A percentile compares a stretch with the other conserved stretches of the same genome.
These are phyloP conservation scores for Lolium multiflorum DNA, from an alignment of 176 grass and related monocot genomes.

Conservation along the genomic window DNA sequence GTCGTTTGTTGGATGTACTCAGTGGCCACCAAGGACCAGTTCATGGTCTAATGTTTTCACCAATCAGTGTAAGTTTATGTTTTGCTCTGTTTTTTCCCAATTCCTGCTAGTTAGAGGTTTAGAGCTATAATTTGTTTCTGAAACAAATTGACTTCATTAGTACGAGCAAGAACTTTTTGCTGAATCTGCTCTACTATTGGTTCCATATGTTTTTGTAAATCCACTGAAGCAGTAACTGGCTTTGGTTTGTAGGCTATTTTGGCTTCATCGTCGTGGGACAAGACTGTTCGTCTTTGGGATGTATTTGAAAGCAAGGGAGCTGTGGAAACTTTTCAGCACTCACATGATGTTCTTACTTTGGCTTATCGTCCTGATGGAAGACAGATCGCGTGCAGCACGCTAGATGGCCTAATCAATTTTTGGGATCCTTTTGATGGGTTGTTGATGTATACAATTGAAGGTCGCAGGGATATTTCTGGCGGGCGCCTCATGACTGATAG, in stretches of 20 bases:
- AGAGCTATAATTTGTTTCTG: neutral
- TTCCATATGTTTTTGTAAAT: slow-evolving; percentile 32
- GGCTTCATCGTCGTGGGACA: slow-evolving; percentile 98
- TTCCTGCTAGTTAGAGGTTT: neutral
- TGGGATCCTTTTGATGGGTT: slow-evolving; percentile 93
- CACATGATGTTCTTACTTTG: slow-evolving; percentile 93
- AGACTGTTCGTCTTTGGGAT: slow-evolving; percentile 94
- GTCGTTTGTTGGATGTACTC: slow-evolving; percentile 91
- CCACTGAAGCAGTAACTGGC: slow-evolving; percentile 11
- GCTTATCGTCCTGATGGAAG: slow-evolving; percentile 93
- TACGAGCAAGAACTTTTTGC: neutral
- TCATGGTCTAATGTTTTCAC: slow-evolving; percentile 96
- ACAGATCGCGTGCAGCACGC: slow-evolving; percentile 88
- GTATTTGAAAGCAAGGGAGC: slow-evolving; percentile 96
- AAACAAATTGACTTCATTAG: neutral
- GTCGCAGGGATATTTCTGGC: slow-evolving; percentile 85
- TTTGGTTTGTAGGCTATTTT: slow-evolving; percentile 66
- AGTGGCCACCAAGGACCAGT: slow-evolving; percentile 93
- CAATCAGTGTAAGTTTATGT: slow-evolving; percentile 75
- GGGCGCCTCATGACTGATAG: slow-evolving; percentile 96
- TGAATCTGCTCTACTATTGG: slow-evolving; percentile 14
- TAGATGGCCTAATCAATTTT: slow-evolving; percentile 94
- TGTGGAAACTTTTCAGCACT: slow-evolving; percentile 90
- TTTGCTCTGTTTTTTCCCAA: neutral
- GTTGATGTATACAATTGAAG: slow-evolving; percentile 93